Evolutionary conservation across 768 basidiomycete genomes (phyloP).

Genomic region (Daedaleopsis sinensis): DNA sequence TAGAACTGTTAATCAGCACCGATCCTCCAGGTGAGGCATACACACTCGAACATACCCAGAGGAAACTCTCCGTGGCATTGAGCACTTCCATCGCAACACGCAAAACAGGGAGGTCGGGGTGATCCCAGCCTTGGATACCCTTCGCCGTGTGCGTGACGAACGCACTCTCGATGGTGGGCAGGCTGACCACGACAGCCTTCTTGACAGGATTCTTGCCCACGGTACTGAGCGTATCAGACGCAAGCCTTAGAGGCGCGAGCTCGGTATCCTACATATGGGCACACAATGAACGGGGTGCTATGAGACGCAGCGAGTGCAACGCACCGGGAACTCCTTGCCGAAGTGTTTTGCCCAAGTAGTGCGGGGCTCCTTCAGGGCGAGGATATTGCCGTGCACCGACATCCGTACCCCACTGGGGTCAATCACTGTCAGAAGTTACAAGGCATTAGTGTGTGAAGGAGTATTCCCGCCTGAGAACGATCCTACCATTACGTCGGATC

Average conservation of each 20-base stretch:
- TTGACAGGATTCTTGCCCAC: constrained; percentile 73
- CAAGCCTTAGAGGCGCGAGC: constrained; percentile 67
- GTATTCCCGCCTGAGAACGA: neutral
- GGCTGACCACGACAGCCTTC: constrained; percentile 82
- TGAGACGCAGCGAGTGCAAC: constrained; percentile 16
- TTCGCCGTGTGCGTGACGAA: constrained; percentile 80
- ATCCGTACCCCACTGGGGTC: constrained; percentile 84
- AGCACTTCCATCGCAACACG: constrained; percentile 84
- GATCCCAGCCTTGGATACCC: constrained; percentile 76
- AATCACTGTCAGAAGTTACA: constrained; percentile 57
- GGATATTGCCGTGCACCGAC: constrained; percentile 86
- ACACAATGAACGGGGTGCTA: constrained; percentile 2
- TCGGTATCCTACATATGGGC: constrained; percentile 43
- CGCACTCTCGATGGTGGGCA: constrained; percentile 94
- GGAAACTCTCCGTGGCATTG: constrained; percentile 91
- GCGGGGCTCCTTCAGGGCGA: constrained; percentile 69
- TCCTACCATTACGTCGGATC: constrained; percentile 69
- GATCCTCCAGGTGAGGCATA: neutral
- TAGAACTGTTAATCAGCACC: constrained; percentile 31
- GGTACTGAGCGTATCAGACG: constrained; percentile 69
- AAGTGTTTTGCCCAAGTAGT: constrained; percentile 79
- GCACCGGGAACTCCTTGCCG: constrained; percentile 56
- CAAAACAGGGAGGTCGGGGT: constrained; percentile 84
- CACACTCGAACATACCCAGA: constrained; percentile 65
- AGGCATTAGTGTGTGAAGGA: neutral